These are phyloP conservation scores for Coemansia sp. DNA, from an alignment of 192 early-diverging fungal species.

Conservation along the genomic window DNA sequence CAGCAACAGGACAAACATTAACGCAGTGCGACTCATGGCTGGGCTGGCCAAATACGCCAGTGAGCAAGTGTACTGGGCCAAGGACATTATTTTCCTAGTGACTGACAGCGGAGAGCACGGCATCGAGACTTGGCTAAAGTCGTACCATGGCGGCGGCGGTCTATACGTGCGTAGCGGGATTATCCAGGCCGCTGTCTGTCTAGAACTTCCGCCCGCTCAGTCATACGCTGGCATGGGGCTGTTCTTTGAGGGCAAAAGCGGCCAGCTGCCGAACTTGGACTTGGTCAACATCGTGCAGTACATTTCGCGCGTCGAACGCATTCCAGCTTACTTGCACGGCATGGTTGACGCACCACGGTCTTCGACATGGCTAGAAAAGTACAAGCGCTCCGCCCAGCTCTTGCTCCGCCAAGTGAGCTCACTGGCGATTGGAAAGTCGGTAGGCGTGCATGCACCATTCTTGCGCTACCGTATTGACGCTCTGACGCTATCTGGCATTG, in stretches of 20 bases:
- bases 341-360: conserved; percentile 19
- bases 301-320: conserved; percentile 54
- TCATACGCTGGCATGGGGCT: conserved; percentile 62
- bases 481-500: conserved; percentile 58
- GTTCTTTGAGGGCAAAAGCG: conserved; percentile 84
- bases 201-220: conserved; percentile 77
- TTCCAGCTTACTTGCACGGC: conserved; percentile 51
- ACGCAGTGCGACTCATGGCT: conserved; percentile 35
- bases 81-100: conserved; percentile 88
- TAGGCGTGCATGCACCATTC: conserved; percentile 44
- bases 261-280: conserved; percentile 91
- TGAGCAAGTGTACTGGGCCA: conserved; percentile 82
- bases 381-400: conserved; percentile 24
- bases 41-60: conserved; percentile 41
- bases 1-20: conserved; percentile 51
- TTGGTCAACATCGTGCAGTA: conserved; percentile 74
- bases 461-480: conserved; percentile 76
- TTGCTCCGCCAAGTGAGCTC: conserved; percentile 39
- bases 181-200: conserved; percentile 81
- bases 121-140: conserved; percentile 82
- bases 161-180: conserved; percentile 63
- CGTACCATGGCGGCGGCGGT: conserved; percentile 73
- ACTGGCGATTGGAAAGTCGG: conserved; percentile 43
- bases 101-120: conserved; percentile 75
- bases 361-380: conserved; percentile 11